These are phyloP conservation scores for Hibiscus tridactylites DNA, from an alignment of 345 rosid genomes.

Conservation along the genomic window DNA sequence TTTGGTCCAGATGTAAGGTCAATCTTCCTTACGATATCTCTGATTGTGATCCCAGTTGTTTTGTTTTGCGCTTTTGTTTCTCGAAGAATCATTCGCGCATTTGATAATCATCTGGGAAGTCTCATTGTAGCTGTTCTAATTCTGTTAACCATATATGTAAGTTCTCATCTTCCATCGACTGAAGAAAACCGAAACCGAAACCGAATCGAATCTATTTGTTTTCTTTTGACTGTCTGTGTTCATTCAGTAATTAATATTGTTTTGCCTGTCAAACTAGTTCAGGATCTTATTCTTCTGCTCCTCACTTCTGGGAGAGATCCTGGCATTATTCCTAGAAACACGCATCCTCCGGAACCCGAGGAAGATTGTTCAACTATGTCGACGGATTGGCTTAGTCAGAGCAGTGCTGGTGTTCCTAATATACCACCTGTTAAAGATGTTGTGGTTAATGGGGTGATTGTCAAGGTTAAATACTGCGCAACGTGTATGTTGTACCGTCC, in stretches of 20 bases:
- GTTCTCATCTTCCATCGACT: constrained; percentile 15
- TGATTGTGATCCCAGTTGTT: constrained; percentile 55
- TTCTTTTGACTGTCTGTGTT: not conserved
- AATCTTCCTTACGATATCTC: constrained; percentile 52
- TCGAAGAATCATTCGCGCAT: constrained; percentile 34
- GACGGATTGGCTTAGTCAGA: constrained; percentile 36
- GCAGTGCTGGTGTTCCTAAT: constrained; percentile 23
- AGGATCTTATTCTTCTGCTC: constrained; percentile 68
- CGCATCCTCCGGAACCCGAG: constrained; percentile 67
- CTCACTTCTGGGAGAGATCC: constrained; percentile 93
- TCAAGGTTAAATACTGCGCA: constrained; percentile 78
- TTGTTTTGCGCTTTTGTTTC: constrained; percentile 68
- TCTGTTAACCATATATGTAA: constrained; percentile 42
- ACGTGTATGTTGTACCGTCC: constrained; percentile 96
- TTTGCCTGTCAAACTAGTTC: constrained; percentile 19
- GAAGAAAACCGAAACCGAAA: no score
- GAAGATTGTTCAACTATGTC: constrained; percentile 50
- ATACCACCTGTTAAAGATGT: constrained; percentile 72
- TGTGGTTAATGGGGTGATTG: constrained; percentile 46
- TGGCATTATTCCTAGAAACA: constrained; percentile 82
- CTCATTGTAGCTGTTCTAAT: constrained; percentile 29
- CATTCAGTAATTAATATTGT: not conserved
- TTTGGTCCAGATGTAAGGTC: constrained; percentile 89
- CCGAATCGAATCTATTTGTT: no score
- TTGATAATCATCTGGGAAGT: constrained; percentile 38